Evolutionary conservation across 2,329 filamentous ascomycete species (phyloP).

Genomic region (Colletotrichum cordylinicola): DNA sequence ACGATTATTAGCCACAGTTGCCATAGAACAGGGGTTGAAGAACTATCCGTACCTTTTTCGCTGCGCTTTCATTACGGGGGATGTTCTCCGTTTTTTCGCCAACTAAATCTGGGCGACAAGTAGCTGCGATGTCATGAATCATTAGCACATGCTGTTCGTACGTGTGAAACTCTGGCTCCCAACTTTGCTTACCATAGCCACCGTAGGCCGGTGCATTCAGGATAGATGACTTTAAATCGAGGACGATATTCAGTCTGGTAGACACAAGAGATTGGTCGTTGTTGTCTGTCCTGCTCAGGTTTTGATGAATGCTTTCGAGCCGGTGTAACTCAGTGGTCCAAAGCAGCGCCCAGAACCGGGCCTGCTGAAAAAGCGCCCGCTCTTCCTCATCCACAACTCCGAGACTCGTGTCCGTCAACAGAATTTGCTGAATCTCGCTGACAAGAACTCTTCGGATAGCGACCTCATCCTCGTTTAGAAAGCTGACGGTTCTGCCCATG

Average conservation of each 20-base stretch:
- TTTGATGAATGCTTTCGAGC: not conserved
- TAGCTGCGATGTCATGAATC: not conserved
- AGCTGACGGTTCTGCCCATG: not conserved
- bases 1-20: not conserved
- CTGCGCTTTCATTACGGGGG: not conserved
- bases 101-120: not conserved
- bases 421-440: not conserved
- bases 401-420: not conserved
- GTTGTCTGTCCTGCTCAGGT: too few species aligned
- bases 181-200: not conserved
- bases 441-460: not conserved
- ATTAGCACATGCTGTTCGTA: not conserved
- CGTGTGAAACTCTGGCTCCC: not conserved
- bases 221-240: too few species aligned
- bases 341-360: not conserved
- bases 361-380: not conserved
- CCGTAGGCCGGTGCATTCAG: not conserved
- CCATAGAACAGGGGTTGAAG: not conserved
- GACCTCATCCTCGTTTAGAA: not conserved
- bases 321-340: not conserved
- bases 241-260: too few species aligned
- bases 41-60: not conserved
- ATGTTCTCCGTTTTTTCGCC: not conserved
- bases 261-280: too few species aligned
- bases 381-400: not conserved